A percentile compares a stretch with the other conserved stretches of the same genome.
Evolutionary conservation across 2,329 filamentous ascomycete genomes (phyloP).

Genomic region (Byssochlamys sp.): DNA sequence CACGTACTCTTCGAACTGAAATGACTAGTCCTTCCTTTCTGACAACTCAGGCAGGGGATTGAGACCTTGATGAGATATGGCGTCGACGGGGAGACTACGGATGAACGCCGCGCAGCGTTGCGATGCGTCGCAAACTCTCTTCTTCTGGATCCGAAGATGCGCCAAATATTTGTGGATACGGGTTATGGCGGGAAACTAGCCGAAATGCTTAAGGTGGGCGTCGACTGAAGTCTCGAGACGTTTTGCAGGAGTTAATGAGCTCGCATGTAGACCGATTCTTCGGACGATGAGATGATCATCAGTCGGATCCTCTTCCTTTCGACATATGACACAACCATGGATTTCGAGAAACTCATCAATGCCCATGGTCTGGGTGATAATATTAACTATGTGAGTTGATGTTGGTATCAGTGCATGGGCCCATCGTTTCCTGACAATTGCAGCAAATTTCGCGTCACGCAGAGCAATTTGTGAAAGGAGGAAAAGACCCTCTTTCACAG

Average conservation of each 20-base stretch:
- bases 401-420: neutral
- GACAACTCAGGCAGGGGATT: constrained; percentile 52
- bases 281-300: constrained; percentile 77
- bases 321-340: constrained; percentile 64
- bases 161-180: constrained; percentile 64
- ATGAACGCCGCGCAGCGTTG: constrained; percentile 63
- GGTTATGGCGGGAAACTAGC: constrained; percentile 60
- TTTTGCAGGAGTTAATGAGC: constrained; percentile 2
- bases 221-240: neutral
- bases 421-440: constrained; percentile 10
- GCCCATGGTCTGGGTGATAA: constrained; percentile 57
- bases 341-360: constrained; percentile 56
- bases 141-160: constrained; percentile 56
- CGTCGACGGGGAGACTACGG: constrained; percentile 55
- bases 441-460: constrained; percentile 62
- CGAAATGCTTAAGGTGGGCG: constrained; percentile 52
- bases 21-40: constrained; percentile 1
- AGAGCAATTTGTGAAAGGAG: constrained; percentile 41
- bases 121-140: constrained; percentile 79
- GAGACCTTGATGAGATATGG: constrained; percentile 61
- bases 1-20: constrained; percentile 27
- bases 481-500: constrained; percentile 23
- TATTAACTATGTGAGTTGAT: constrained; percentile 45
- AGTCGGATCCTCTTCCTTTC: constrained; percentile 71
- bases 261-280: constrained; percentile 48